A percentile compares a stretch with the other conserved stretches of the same genome.
These are phyloP conservation scores for Diaporthe ilicicola DNA, from an alignment of 2,329 filamentous ascomycete genomes.

Conservation along the genomic window DNA sequence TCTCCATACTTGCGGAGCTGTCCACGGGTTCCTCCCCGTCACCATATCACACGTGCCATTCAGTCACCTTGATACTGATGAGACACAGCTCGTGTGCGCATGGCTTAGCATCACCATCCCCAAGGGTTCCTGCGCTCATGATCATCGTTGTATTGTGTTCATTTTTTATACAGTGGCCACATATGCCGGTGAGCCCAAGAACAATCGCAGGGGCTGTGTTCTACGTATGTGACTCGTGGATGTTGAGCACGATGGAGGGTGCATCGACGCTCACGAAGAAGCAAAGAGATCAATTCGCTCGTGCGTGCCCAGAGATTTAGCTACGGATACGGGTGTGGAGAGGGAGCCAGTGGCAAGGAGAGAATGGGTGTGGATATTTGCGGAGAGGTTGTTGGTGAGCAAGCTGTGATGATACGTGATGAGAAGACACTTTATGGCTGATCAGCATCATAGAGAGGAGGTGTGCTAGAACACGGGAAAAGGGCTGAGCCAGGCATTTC, in stretches of 20 bases:
- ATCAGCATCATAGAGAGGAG: no score
- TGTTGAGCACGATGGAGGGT: conserved; percentile 44
- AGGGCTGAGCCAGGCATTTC: neutral
- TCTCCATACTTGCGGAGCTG: conserved; percentile 46
- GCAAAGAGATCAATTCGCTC: conserved; percentile 42
- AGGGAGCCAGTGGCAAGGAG: conserved; percentile 39
- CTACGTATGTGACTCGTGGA: conserved; percentile 45
- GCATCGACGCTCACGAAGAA: conserved; percentile 39
- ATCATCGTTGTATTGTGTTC: conserved; percentile 44
- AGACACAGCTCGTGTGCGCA: conserved; percentile 43
- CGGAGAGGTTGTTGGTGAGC: neutral
- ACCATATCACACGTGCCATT: conserved; percentile 50
- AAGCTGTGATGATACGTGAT: neutral
- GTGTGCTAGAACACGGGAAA: neutral
- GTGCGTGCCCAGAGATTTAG: conserved; percentile 41
- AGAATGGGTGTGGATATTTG: conserved; percentile 41
- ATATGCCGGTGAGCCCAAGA: conserved; percentile 47
- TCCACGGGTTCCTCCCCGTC: conserved; percentile 48
- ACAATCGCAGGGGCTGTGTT: conserved; percentile 48
- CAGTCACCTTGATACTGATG: conserved; percentile 45
- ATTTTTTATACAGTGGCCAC: conserved; percentile 46
- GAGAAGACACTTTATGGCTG: neutral
- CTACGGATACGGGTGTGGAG: conserved; percentile 45
- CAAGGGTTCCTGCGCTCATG: conserved; percentile 48
- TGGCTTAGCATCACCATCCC: conserved; percentile 45